Evolutionary conservation across 202 grass and related monocot genomes (phyloP).

Genomic region (Schoenoplectus tabernaemontani): DNA sequence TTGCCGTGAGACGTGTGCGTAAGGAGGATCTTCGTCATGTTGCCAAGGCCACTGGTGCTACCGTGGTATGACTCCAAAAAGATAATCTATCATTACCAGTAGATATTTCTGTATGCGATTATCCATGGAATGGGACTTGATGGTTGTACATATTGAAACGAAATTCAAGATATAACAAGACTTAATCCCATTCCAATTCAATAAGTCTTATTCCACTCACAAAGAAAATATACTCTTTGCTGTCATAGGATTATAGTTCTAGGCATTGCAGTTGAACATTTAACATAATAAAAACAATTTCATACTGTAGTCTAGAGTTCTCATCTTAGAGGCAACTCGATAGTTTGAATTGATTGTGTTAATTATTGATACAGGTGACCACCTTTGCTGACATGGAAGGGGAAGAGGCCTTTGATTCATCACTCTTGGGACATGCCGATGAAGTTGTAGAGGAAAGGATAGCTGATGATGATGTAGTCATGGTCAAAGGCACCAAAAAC

Average conservation of each 20-base stretch:
- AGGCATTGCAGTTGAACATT: neutral
- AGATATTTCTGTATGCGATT: too few relatives aligned
- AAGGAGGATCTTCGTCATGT: slow-evolving; percentile 92
- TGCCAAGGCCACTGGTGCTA: slow-evolving; percentile 89
- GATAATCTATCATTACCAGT: neutral
- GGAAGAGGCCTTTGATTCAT: slow-evolving; percentile 87
- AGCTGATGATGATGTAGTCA: slow-evolving; percentile 84
- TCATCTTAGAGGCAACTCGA: neutral
- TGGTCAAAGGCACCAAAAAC: slow-evolving; percentile 90
- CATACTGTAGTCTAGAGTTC: neutral
- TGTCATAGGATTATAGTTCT: neutral
- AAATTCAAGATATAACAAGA: neutral
- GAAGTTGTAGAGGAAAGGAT: slow-evolving; percentile 94
- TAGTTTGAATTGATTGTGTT: neutral
- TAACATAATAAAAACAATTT: neutral
- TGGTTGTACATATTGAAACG: neutral
- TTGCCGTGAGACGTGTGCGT: slow-evolving; percentile 84
- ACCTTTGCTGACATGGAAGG: slow-evolving; percentile 99
- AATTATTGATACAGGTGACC: slow-evolving; percentile 41
- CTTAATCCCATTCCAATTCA: neutral
- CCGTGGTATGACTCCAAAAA: slow-evolving; percentile 38
- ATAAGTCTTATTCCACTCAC: neutral
- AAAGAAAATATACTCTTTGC: slow-evolving; percentile 4
- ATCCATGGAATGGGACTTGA: neutral
- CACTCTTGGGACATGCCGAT: slow-evolving; percentile 68